Percentiles rank a stretch among this genome's conserved stretches.
Evolutionary conservation across 2,329 filamentous ascomycete genomes (phyloP).

Genomic region (Sporothrix mexicana): DNA sequence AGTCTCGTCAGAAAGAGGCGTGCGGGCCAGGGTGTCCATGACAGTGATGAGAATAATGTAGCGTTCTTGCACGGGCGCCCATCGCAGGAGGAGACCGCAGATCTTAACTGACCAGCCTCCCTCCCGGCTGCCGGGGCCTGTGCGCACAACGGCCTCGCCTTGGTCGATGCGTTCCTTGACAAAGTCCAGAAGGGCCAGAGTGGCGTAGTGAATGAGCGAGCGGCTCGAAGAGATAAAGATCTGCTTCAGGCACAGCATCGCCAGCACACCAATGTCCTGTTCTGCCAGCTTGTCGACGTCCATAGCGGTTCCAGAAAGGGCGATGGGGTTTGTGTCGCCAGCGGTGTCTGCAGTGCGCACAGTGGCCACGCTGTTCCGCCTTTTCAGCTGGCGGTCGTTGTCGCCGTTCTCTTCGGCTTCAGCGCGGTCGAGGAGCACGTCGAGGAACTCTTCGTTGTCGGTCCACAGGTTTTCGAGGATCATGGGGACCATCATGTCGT

Average conservation of each 20-base stretch:
- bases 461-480: slow-evolving; percentile 87
- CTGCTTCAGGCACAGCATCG: slow-evolving; percentile 83
- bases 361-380: slow-evolving; percentile 80
- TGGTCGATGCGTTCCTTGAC: slow-evolving; percentile 65
- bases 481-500: slow-evolving; percentile 79
- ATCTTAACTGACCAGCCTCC: slow-evolving; percentile 82
- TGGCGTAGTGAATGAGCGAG: slow-evolving; percentile 79
- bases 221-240: slow-evolving; percentile 85
- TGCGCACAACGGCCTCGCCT: slow-evolving; percentile 59
- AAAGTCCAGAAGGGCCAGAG: slow-evolving; percentile 74
- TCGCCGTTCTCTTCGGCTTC: slow-evolving; percentile 72
- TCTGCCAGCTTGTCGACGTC: slow-evolving; percentile 91
- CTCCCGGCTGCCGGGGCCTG: slow-evolving; percentile 47
- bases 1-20: slow-evolving; percentile 71
- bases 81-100: slow-evolving; percentile 78
- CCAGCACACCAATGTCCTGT: slow-evolving; percentile 83
- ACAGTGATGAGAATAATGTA: slow-evolving; percentile 86
- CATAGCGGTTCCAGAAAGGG: slow-evolving; percentile 78
- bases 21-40: slow-evolving; percentile 75
- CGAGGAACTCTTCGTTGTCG: slow-evolving; percentile 71
- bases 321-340: slow-evolving; percentile 69
- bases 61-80: slow-evolving; percentile 92
- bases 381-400: slow-evolving; percentile 64
- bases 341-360: slow-evolving; percentile 71
- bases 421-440: slow-evolving; percentile 69